Evolutionary conservation across 345 rosid species (phyloP).

Genomic region (Populus nigra): DNA sequence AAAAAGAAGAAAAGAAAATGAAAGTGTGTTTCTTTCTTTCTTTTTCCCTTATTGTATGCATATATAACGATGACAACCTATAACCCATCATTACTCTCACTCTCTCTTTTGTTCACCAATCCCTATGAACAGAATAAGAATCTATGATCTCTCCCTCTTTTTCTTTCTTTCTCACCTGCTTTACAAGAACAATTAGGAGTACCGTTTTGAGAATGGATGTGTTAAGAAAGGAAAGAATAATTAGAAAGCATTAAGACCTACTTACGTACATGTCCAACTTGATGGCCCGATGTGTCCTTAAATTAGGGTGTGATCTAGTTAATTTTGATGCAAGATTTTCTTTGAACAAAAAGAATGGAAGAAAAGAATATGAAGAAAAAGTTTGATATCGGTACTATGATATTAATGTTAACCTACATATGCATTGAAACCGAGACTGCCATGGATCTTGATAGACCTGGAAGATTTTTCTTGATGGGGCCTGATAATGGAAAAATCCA

Average conservation of each 20-base stretch:
- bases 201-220: not conserved
- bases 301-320: not conserved
- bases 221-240: not conserved
- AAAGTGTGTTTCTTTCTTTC: constrained; percentile 13
- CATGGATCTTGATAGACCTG: too few species aligned
- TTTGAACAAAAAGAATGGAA: too few species aligned
- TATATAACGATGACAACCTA: constrained; percentile 36
- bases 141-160: constrained; percentile 18
- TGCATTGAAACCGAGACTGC: too few species aligned
- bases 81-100: constrained; percentile 41
- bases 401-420: too few species aligned
- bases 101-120: constrained; percentile 44
- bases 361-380: not conserved
- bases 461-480: too few species aligned
- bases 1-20: constrained; percentile 19
- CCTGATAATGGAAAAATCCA: too few species aligned
- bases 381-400: too few species aligned
- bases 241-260: not conserved
- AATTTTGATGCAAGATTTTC: too few species aligned
- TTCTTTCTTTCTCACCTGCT: not conserved
- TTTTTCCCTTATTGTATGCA: not conserved
- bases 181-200: not conserved
- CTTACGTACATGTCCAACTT: not conserved
- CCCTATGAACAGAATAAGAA: constrained; percentile 35
- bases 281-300: not conserved